Evolutionary conservation across 345 rosid genomes (phyloP).

Genomic region (Eucalyptus globulus): DNA sequence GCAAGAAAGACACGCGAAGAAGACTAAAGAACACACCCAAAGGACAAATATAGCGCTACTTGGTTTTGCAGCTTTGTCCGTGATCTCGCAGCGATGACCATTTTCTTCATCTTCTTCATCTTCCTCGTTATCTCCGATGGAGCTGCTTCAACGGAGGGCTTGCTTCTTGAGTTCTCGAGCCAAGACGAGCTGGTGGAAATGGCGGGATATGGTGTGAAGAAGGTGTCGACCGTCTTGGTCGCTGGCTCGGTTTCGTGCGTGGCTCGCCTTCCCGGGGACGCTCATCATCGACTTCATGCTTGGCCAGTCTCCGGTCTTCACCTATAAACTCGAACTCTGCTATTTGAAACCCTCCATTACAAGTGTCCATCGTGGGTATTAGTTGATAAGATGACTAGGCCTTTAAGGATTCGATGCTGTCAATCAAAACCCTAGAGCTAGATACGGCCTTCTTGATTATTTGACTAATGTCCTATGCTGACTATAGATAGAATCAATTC

Average conservation of each 20-base stretch:
- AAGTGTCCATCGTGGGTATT: background rate
- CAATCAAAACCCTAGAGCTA: background rate
- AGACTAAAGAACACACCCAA: background rate
- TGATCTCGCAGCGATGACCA: background rate
- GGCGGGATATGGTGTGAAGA: conserved; percentile 68
- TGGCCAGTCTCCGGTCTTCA: conserved; percentile 3
- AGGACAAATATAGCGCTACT: background rate
- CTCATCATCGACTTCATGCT: background rate
- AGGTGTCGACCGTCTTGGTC: conserved; percentile 45
- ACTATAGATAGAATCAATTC: background rate
- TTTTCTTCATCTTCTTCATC: background rate
- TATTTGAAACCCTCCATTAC: background rate
- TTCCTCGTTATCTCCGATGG: background rate
- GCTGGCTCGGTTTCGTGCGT: conserved; percentile 33
- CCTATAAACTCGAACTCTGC: background rate
- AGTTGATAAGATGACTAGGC: background rate
- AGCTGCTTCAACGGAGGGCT: background rate
- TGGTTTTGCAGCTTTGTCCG: background rate
- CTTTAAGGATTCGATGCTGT: background rate
- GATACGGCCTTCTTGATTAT: background rate
- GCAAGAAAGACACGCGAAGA: background rate
- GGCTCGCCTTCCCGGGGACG: background rate
- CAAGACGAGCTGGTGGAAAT: conserved; percentile 44
- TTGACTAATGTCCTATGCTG: background rate
- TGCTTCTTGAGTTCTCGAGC: background rate